Evolutionary conservation across 306 rosid species (phyloP).

Genomic region (Lathyrus sativus): DNA sequence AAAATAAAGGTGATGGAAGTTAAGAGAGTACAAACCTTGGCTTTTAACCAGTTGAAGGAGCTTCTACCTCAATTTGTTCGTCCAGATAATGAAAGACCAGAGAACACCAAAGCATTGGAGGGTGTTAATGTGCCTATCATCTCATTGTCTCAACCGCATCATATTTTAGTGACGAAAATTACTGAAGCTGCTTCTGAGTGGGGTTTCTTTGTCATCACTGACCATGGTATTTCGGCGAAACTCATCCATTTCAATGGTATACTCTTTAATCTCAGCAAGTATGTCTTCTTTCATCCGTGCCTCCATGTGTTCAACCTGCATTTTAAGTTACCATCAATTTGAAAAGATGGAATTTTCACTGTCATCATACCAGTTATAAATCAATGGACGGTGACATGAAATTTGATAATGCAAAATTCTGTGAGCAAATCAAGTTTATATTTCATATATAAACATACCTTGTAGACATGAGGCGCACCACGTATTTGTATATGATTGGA

Average conservation of each 20-base stretch:
- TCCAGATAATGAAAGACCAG: constrained; percentile 37
- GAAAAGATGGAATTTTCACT: constrained; percentile 10
- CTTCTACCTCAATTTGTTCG: constrained; percentile 45
- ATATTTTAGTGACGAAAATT: constrained; percentile 34
- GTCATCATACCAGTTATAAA: constrained; percentile 9
- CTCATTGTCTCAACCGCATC: constrained; percentile 34
- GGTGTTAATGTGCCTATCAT: constrained; percentile 42
- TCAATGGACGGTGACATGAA: background rate
- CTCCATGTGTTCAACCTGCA: too few relatives aligned
- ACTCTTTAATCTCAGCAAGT: too few relatives aligned
- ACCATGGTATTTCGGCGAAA: constrained; percentile 52
- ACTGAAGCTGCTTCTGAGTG: constrained; percentile 45
- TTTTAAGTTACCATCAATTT: too few relatives aligned
- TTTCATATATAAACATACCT: constrained; percentile 55
- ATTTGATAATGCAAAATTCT: background rate
- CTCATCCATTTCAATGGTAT: too few relatives aligned
- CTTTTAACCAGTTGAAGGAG: constrained; percentile 18
- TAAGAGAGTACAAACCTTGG: constrained; percentile 38
- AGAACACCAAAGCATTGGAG: constrained; percentile 41
- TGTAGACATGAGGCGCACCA: constrained; percentile 80
- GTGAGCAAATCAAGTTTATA: constrained; percentile 1
- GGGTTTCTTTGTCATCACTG: constrained; percentile 58
- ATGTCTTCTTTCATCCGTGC: too few relatives aligned
- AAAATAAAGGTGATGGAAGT: constrained; percentile 32
- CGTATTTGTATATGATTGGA: constrained; percentile 76